Conservation (phyloP, 176 grass and related monocot species). For the Oropetium thomaeum region DNA sequence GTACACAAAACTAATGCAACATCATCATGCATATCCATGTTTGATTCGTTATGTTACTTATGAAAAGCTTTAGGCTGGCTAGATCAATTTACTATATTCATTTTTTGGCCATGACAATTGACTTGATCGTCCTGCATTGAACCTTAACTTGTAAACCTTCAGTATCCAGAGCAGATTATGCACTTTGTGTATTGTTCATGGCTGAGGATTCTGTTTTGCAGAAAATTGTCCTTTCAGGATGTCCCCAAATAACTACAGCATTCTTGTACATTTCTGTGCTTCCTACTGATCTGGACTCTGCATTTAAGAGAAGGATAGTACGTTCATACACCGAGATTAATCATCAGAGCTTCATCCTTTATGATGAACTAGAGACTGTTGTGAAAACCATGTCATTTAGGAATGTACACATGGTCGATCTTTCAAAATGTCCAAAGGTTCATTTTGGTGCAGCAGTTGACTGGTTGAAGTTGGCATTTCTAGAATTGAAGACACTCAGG, state of each 20-base stretch:
- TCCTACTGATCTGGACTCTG: constrained; percentile 39
- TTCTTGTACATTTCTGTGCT: constrained; percentile 49
- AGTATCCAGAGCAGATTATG: background rate
- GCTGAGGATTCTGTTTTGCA: constrained; percentile 38
- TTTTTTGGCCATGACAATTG: background rate
- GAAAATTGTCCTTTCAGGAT: constrained; percentile 63
- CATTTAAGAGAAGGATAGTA: constrained; percentile 46
- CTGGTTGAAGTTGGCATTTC: constrained; percentile 54
- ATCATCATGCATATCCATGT: constrained; percentile 1
- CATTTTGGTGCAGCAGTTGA: constrained; percentile 38
- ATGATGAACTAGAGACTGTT: constrained; percentile 19
- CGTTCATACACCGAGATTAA: constrained; percentile 18
- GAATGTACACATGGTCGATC: constrained; percentile 43
- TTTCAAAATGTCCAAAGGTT: constrained; percentile 67
- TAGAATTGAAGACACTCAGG: constrained; percentile 47
- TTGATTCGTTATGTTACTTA: background rate
- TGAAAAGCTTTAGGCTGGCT: constrained; percentile 8
- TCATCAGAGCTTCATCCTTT: constrained; percentile 18
- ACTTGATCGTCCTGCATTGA: background rate
- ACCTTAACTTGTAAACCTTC: background rate
- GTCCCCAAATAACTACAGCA: constrained; percentile 51
- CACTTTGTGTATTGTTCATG: background rate
- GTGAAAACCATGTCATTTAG: constrained; percentile 35
- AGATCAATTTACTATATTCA: background rate
- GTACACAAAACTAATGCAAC: background rate